phyloP scores from a whole-genome alignment of 73 alveolate genomes.

The Blepharisma japonicum region DNA sequence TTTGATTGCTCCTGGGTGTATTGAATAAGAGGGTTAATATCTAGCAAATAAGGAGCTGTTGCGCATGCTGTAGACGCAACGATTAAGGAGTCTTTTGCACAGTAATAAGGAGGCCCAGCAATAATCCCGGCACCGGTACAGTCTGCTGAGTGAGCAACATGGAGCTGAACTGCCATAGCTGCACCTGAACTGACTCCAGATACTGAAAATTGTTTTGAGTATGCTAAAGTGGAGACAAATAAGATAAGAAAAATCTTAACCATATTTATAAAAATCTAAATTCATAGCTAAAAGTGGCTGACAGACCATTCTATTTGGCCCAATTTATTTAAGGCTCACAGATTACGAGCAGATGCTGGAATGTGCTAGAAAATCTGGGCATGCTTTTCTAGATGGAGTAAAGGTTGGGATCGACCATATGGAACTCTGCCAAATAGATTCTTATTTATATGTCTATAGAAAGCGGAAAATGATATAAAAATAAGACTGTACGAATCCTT shows the following conservation, averaged over 20 bases:
- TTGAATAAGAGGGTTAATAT: background rate
- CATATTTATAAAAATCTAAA: too few relatives aligned
- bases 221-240: background rate
- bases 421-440: too few relatives aligned
- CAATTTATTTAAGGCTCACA: too few relatives aligned
- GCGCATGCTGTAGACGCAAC: slow-evolving; percentile 15
- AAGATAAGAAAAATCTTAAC: background rate
- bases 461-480: too few relatives aligned
- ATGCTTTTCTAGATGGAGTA: too few relatives aligned
- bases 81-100: slow-evolving; percentile 37
- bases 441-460: too few relatives aligned
- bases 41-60: background rate
- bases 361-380: too few relatives aligned
- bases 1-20: background rate
- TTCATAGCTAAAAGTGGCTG: too few relatives aligned
- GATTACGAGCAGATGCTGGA: too few relatives aligned
- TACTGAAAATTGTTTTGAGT: slow-evolving; percentile 34
- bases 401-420: too few relatives aligned
- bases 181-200: slow-evolving; percentile 63
- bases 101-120: slow-evolving; percentile 65
- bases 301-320: too few relatives aligned
- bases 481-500: too few relatives aligned
- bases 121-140: slow-evolving; percentile 48
- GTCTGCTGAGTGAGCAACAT: slow-evolving; percentile 41
- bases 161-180: slow-evolving; percentile 53